Evolutionary conservation across 495 filamentous ascomycete genomes (phyloP), one percentile per base, ranked within the genome.

Genomic region (Geopyxis carbonaria): DNA sequence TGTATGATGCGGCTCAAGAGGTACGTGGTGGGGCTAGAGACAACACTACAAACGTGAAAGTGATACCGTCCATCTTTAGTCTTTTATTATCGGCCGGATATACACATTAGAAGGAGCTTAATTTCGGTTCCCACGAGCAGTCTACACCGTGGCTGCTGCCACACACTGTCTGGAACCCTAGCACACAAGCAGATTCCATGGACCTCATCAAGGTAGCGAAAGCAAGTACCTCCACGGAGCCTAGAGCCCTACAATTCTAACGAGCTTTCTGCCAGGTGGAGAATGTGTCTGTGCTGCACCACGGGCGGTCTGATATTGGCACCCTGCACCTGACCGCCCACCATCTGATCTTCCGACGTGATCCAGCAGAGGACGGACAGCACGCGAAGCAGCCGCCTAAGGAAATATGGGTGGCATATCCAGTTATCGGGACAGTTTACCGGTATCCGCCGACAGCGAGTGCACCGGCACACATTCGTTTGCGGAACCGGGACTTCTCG

Each of bases 361-460:
- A 20, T 5, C 14, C 36, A n/a, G 27, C 36, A 4, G 22, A 27
- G 30, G 34, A 49, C 3, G 28, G 23, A 15, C 22, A 40, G n/a
- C 1, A 14, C 39, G 3, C 44, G 25, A 22, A 19, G 32, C 13
- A 24, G 31, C 40, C 50, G 48, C 68, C 73, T n/a, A 75, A 71
- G 55, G 79, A 92, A 55, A 67, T 78, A 37, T 94, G 86, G 81
- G 79, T 97, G 38, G 82, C 87, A 11, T 97, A 91, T 56, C 86
- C 84, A 21, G 81, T 94, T 50, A 84, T 95, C 53, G 67, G 72
- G 7, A 73, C 68, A 14, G 67, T 82, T 31, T 67, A 78, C 34
- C 74, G 81, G 39, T 70, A 71, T 41, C 76, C 81, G 24, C 71
- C 76, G 8, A 67, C 64, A 6, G 79, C 80, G 40, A 72, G 75